Base-by-base conservation (phyloP, 345 rosid species). In the Populus tremula region DNA sequence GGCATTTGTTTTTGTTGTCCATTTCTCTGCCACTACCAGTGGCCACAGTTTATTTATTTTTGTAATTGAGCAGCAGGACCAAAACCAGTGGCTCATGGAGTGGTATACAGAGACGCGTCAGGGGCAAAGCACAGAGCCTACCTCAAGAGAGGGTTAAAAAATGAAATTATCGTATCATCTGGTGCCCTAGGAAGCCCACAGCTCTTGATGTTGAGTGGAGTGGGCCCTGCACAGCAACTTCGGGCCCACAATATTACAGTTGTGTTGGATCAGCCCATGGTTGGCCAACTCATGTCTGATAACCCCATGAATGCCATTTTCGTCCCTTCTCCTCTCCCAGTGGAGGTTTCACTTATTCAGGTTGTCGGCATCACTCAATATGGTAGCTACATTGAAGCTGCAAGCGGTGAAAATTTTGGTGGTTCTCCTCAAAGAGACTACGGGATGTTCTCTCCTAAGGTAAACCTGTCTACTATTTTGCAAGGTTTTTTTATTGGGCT, bases 361-460 rank as follows among this genome's bases (percentile, higher is more conserved):
- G 72, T 74, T 8, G 84, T 73, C 6, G 81, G 81, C 17, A 78
- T 78, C 72, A 82, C 84, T 38, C 70, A 64, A 20, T 69, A 50
- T 33, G 81, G 84, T 7, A 73, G 62, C 72, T 82, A 77, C 73
- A 74, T 82, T 70, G 84, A 82, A 69, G 78, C 78, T 27, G 76
- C 78, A 6, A 64, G 84, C 35, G 84, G 84, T 29, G 77, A 65
- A n/a, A 36, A 77, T 25, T 77, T 81, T 25, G 77, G 0, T 5
- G 33, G 33, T 14, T 5, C 43, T n/a, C 17, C 38, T 4, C 47
- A 29, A 29, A 81, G 77, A 65, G 70, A 86, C 36, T 78, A 67
- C 20, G 88, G 85, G 50, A 81, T 84, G 84, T 72, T 86, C 47
- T 82, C 87, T 39, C 84, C 87, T 1, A 75, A 79, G 82, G 85